Conservation (phyloP, 129 eudicot genomes). For the Deinandra increscens region DNA sequence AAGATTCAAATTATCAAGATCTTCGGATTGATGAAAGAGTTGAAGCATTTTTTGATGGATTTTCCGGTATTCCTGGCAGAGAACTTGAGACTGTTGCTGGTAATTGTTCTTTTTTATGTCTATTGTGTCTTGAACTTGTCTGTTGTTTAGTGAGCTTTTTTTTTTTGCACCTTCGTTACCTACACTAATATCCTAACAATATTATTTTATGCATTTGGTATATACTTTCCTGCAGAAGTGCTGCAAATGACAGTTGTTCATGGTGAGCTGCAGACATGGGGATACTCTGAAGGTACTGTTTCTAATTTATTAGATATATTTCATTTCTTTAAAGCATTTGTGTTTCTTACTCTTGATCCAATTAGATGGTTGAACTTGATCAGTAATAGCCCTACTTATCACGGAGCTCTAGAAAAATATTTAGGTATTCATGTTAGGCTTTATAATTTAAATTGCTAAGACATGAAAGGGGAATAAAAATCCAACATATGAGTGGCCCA, state of each 20-base stretch:
- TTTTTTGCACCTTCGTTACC: background rate
- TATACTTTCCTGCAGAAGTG: slow-evolving; percentile 52
- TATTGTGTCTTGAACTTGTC: background rate
- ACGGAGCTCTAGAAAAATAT: background rate
- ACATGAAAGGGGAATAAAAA: background rate
- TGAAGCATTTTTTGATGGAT: slow-evolving; percentile 69
- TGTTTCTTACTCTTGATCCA: background rate
- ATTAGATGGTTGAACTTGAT: slow-evolving; percentile 13
- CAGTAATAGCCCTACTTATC: background rate
- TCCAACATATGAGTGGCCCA: background rate
- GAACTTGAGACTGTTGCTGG: slow-evolving; percentile 82
- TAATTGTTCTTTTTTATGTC: slow-evolving; percentile 26
- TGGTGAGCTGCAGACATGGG: slow-evolving; percentile 65
- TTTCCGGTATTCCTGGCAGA: slow-evolving; percentile 57
- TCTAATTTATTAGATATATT: slow-evolving; percentile 7
- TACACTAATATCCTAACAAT: background rate
- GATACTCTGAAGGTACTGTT: slow-evolving; percentile 56
- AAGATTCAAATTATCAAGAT: slow-evolving; percentile 36
- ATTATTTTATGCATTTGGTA: slow-evolving; percentile 8
- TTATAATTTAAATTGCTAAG: slow-evolving; percentile 19
- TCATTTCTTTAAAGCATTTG: background rate
- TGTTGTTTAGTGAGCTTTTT: no score
- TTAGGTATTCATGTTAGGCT: slow-evolving; percentile 1
- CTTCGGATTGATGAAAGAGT: slow-evolving; percentile 75
- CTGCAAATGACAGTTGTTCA: slow-evolving; percentile 53